Percentiles rank a stretch among this genome's conserved stretches.
phyloP scores from a whole-genome alignment of 352 stramenopile species.

The Aphanomyces invadans region DNA sequence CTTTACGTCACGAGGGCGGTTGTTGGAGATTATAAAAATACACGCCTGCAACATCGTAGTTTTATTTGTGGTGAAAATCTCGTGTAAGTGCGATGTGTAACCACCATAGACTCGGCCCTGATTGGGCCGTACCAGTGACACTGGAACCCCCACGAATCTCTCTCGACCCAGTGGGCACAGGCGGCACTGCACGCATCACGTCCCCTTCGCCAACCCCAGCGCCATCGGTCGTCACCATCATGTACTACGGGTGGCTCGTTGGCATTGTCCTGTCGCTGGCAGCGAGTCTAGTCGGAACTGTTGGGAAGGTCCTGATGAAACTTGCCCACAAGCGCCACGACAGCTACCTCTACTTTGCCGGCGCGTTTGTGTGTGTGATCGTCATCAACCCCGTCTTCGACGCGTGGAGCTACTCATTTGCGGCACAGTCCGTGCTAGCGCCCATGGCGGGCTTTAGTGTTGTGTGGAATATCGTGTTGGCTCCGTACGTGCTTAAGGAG shows the following conservation, averaged over 20 bases:
- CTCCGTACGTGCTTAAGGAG: constrained; percentile 73
- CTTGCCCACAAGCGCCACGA: constrained; percentile 61
- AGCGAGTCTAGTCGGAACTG: constrained; percentile 75
- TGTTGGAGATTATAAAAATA: no score
- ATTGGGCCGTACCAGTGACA: background rate
- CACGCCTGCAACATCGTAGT: no score
- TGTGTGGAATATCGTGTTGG: constrained; percentile 82
- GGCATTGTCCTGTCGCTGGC: constrained; percentile 71
- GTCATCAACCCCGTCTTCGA: constrained; percentile 80
- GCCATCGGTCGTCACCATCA: background rate
- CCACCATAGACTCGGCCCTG: background rate
- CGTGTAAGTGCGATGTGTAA: constrained; percentile 10
- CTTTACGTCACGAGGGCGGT: no score
- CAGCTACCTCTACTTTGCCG: constrained; percentile 46
- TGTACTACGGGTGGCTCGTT: constrained; percentile 44
- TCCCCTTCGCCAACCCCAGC: background rate
- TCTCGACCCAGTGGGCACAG: background rate
- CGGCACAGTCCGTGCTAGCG: constrained; percentile 76
- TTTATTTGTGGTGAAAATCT: no score
- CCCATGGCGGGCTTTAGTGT: constrained; percentile 83
- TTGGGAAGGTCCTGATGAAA: constrained; percentile 84
- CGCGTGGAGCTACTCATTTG: constrained; percentile 80
- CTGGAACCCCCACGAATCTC: background rate
- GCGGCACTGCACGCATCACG: no score
- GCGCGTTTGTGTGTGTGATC: constrained; percentile 68